Evolutionary conservation across 208 protist species (phyloP).

Genomic region (Vickermania spadyakhi): DNA sequence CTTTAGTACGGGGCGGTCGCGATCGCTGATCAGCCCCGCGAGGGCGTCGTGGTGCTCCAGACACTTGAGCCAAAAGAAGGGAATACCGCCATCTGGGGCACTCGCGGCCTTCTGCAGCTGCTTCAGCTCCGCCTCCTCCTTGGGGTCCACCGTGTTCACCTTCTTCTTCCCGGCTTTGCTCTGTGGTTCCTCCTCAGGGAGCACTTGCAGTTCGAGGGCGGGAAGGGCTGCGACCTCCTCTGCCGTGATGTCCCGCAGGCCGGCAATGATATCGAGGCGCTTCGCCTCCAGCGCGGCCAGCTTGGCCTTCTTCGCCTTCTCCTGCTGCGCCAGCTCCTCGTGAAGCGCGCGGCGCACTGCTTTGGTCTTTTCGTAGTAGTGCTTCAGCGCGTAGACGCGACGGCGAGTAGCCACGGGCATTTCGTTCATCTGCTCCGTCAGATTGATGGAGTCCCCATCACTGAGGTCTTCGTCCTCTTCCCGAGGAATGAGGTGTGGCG

Average conservation of each 20-base stretch:
- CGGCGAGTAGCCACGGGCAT: constrained; percentile 38
- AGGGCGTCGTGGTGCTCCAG: constrained; percentile 46
- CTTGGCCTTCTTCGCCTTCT: constrained; percentile 18
- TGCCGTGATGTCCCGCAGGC: constrained; percentile 48
- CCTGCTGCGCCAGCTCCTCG: constrained; percentile 21
- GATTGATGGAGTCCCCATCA: constrained; percentile 39
- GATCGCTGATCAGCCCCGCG: constrained; percentile 46
- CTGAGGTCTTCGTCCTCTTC: constrained; percentile 15
- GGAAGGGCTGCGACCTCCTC: constrained; percentile 28
- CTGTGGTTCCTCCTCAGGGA: background rate
- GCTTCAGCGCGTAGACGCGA: constrained; percentile 52
- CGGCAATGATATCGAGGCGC: constrained; percentile 42
- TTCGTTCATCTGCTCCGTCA: constrained; percentile 43
- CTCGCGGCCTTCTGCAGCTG: constrained; percentile 23
- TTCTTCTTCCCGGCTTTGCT: background rate
- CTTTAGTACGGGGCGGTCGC: constrained; percentile 41
- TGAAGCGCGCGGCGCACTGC: constrained; percentile 18
- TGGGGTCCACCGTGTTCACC: constrained; percentile 3
- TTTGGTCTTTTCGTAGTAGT: constrained; percentile 40
- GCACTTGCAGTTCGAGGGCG: background rate
- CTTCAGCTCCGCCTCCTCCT: constrained; percentile 8
- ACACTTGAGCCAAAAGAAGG: constrained; percentile 80
- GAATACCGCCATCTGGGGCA: constrained; percentile 61
- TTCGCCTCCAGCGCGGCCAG: constrained; percentile 18
- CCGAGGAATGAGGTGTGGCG: constrained; percentile 1